phyloP scores from a whole-genome alignment of 805 yeast genomes.

The Hemisphaericaspora nanyangensis region DNA sequence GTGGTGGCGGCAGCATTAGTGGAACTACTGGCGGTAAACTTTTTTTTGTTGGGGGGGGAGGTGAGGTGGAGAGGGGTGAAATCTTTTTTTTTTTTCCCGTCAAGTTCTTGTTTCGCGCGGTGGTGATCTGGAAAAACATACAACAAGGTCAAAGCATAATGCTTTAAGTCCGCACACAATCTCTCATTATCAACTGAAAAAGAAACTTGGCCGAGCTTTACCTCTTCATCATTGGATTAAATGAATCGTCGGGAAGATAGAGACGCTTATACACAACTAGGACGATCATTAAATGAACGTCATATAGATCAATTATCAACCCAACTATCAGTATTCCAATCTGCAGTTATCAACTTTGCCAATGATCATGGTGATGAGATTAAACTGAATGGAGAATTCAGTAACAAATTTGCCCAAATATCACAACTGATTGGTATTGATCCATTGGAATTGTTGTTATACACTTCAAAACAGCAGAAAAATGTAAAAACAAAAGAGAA shows the following conservation, averaged over 20 bases:
- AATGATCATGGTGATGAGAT: constrained; percentile 67
- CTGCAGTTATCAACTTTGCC: constrained; percentile 73
- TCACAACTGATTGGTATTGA: constrained; percentile 83
- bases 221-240: too few relatives aligned
- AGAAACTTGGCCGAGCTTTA: too few relatives aligned
- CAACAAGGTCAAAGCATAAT: too few relatives aligned
- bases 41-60: too few relatives aligned
- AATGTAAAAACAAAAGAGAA: constrained; percentile 43
- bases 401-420: constrained; percentile 70
- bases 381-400: constrained; percentile 55
- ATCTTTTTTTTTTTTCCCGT: too few relatives aligned
- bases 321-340: constrained; percentile 74
- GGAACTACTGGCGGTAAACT: too few relatives aligned
- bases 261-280: constrained; percentile 45
- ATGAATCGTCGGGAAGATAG: constrained; percentile 12
- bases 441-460: constrained; percentile 48
- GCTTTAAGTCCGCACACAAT: too few relatives aligned
- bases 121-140: too few relatives aligned
- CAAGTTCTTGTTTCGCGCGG: too few relatives aligned
- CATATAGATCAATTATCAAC: constrained; percentile 62
- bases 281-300: constrained; percentile 44
- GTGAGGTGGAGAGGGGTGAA: too few relatives aligned
- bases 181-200: too few relatives aligned
- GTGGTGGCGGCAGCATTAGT: too few relatives aligned
- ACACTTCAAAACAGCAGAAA: constrained; percentile 7